These are phyloP conservation scores for Dryas integrifolia DNA, from an alignment of 331 rosid genomes.

Conservation along the genomic window DNA sequence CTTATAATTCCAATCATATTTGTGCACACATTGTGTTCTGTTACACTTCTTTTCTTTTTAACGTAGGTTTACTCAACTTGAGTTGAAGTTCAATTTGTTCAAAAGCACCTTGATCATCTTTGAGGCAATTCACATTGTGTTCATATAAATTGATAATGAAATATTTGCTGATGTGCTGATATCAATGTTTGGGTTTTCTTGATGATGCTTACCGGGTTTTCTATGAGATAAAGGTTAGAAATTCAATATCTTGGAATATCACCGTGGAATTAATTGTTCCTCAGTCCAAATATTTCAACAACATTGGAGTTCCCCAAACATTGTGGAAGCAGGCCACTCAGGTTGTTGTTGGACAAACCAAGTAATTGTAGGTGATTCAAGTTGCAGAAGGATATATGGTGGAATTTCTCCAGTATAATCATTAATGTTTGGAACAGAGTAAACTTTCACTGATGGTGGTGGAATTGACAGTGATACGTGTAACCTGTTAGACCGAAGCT, in stretches of 20 bases:
- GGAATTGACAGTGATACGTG: slow-evolving; percentile 19
- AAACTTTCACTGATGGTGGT: too few relatives aligned
- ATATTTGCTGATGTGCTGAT: slow-evolving; percentile 57
- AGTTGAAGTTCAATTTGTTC: too few relatives aligned
- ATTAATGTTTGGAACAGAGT: too few relatives aligned
- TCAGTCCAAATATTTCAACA: not conserved
- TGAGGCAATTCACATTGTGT: slow-evolving; percentile 22
- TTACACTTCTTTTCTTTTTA: too few relatives aligned
- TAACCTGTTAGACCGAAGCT: not conserved
- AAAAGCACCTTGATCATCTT: not conserved
- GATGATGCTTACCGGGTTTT: slow-evolving; percentile 62
- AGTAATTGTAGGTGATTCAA: not conserved
- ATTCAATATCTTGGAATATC: slow-evolving; percentile 64
- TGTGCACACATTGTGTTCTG: too few relatives aligned
- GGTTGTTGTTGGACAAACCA: not conserved
- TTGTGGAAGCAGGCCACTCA: not conserved
- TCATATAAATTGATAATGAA: too few relatives aligned
- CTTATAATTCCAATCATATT: too few relatives aligned
- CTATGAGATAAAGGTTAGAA: slow-evolving; percentile 43
- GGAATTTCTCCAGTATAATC: slow-evolving; percentile 10
- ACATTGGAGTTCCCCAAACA: slow-evolving; percentile 6
- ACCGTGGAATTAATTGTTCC: slow-evolving; percentile 4
- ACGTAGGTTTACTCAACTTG: too few relatives aligned
- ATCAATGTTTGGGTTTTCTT: slow-evolving; percentile 52
- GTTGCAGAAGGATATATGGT: slow-evolving; percentile 10